Evolutionary conservation across 331 rosid genomes (phyloP).

Genomic region (Dryas integrifolia): DNA sequence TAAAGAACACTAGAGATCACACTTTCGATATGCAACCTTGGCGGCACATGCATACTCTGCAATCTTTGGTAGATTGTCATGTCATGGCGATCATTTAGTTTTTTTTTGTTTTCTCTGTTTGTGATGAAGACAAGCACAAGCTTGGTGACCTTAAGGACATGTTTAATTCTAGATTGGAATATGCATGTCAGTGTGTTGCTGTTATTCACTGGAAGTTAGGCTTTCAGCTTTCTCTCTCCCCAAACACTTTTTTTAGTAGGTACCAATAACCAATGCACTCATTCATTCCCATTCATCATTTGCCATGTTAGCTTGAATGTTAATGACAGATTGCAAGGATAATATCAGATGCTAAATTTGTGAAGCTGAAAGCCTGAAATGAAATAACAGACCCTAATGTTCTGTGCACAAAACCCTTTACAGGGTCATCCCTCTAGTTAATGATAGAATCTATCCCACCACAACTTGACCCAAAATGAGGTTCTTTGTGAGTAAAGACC

Average conservation of each 20-base stretch:
- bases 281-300: neutral
- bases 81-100: slow-evolving; percentile 4
- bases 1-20: neutral
- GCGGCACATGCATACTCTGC: slow-evolving; percentile 4
- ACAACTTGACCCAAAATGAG: slow-evolving; percentile 11
- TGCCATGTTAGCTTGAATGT: slow-evolving; percentile 1
- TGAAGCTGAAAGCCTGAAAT: slow-evolving; percentile 15
- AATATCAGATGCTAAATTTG: slow-evolving; percentile 19
- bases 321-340: slow-evolving; percentile 1
- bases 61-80: slow-evolving; percentile 9
- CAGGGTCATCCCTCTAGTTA: neutral
- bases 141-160: slow-evolving; percentile 11
- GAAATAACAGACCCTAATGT: neutral
- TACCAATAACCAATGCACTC: neutral
- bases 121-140: slow-evolving; percentile 11
- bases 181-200: neutral
- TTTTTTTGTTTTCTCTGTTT: neutral
- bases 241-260: neutral
- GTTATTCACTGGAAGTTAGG: neutral
- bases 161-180: slow-evolving; percentile 10
- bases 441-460: slow-evolving; percentile 10
- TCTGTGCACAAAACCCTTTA: neutral
- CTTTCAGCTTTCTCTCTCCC: slow-evolving; percentile 12
- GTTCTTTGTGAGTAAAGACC: neutral
- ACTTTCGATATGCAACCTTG: neutral